Conservation (phyloP, 805 yeast species). For the Zygosaccharomyces bisporus region DNA sequence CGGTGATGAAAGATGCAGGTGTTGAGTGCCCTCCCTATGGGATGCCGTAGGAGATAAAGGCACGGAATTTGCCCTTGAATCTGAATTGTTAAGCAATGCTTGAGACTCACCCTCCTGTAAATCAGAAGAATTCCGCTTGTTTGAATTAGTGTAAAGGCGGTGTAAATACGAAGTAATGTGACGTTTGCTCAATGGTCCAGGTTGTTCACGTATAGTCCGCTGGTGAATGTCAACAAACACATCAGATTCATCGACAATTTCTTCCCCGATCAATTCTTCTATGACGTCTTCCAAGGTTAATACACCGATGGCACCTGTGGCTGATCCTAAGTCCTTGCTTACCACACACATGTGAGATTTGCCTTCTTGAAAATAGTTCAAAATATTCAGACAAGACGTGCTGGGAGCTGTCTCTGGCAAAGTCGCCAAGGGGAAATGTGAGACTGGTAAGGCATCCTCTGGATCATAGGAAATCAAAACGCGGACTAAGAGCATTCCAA, state of each 20-base stretch:
- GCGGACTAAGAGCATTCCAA: slow-evolving; percentile 92
- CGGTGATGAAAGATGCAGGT: neutral
- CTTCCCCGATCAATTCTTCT: slow-evolving; percentile 96
- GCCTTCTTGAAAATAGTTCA: slow-evolving; percentile 96
- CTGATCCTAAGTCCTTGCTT: slow-evolving; percentile 76
- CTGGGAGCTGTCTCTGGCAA: slow-evolving; percentile 90
- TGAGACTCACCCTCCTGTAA: slow-evolving; percentile 6
- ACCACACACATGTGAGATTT: slow-evolving; percentile 96
- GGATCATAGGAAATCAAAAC: slow-evolving; percentile 94
- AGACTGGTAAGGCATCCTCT: slow-evolving; percentile 88
- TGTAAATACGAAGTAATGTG: slow-evolving; percentile 68
- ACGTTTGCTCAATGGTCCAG: slow-evolving; percentile 70
- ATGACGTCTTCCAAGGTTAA: slow-evolving; percentile 95
- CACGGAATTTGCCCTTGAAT: neutral
- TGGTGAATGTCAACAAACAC: slow-evolving; percentile 88
- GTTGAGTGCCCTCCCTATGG: slow-evolving; percentile 1
- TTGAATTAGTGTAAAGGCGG: slow-evolving; percentile 48
- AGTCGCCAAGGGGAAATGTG: slow-evolving; percentile 92
- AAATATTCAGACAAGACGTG: slow-evolving; percentile 88
- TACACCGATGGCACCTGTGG: slow-evolving; percentile 84
- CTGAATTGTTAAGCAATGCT: slow-evolving; percentile 2
- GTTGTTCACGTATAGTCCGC: slow-evolving; percentile 71
- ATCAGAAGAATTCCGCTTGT: slow-evolving; percentile 17
- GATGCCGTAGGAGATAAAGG: slow-evolving; percentile 5
- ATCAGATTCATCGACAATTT: slow-evolving; percentile 93